Conservation (phyloP, 2,329 filamentous ascomycete genomes). For the Pleurostoma richardsiae region DNA sequence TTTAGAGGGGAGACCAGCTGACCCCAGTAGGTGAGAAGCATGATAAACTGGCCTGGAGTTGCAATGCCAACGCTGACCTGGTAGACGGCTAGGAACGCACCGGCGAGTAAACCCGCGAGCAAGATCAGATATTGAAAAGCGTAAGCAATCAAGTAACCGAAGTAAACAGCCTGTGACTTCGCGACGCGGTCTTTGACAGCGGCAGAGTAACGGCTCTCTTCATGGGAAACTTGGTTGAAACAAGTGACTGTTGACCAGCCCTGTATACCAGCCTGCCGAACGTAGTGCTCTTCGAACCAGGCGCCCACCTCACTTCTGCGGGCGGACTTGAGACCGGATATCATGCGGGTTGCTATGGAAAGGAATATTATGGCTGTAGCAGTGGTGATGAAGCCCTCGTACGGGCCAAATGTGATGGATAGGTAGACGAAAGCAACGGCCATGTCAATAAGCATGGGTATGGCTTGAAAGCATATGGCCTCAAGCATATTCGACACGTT, state of each 20-base stretch:
- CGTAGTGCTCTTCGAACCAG: constrained; percentile 49
- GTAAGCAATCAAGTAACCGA: constrained; percentile 45
- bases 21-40: constrained; percentile 69
- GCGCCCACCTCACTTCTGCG: constrained; percentile 46
- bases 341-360: constrained; percentile 46
- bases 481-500: constrained; percentile 53
- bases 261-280: constrained; percentile 50
- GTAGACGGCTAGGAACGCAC: constrained; percentile 55
- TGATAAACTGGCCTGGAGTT: constrained; percentile 63
- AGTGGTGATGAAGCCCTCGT: constrained; percentile 58
- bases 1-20: constrained; percentile 67
- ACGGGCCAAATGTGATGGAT: constrained; percentile 52
- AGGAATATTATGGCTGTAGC: constrained; percentile 53
- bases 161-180: constrained; percentile 30
- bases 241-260: constrained; percentile 56
- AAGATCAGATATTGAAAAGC: constrained; percentile 58
- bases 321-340: constrained; percentile 41
- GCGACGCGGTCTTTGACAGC: constrained; percentile 38
- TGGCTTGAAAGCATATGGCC: constrained; percentile 50
- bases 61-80: constrained; percentile 59
- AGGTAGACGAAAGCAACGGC: constrained; percentile 55
- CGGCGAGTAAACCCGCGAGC: constrained; percentile 64
- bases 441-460: constrained; percentile 58
- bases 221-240: constrained; percentile 55
- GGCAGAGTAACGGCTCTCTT: constrained; percentile 46